phyloP scores from a whole-genome alignment of 495 filamentous ascomycete species.

The Penicillium mononematosum region DNA sequence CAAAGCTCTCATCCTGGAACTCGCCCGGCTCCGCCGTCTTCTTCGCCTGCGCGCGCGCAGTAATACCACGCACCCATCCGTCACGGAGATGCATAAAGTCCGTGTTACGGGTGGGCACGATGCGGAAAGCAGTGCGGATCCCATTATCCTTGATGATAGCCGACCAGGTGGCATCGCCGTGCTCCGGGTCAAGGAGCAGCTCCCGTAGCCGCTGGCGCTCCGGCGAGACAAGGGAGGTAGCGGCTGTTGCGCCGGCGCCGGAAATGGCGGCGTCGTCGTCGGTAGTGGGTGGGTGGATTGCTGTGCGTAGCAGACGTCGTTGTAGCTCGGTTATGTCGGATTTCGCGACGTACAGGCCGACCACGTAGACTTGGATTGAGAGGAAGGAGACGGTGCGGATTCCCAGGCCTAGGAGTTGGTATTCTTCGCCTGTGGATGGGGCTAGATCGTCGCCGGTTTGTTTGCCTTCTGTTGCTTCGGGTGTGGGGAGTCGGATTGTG shows the following conservation, averaged over 20 bases:
- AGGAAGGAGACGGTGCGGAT: slow-evolving; percentile 87
- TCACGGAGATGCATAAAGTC: slow-evolving; percentile 91
- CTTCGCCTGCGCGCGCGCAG: slow-evolving; percentile 58
- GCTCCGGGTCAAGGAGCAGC: slow-evolving; percentile 65
- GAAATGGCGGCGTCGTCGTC: slow-evolving; percentile 45
- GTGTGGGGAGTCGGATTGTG: slow-evolving; percentile 59
- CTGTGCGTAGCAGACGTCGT: slow-evolving; percentile 50
- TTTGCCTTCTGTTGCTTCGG: slow-evolving; percentile 37
- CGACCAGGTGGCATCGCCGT: slow-evolving; percentile 70
- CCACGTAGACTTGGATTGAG: slow-evolving; percentile 90
- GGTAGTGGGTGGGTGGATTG: slow-evolving; percentile 38
- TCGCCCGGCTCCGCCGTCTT: slow-evolving; percentile 34
- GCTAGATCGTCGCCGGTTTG: slow-evolving; percentile 39
- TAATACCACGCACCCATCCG: slow-evolving; percentile 83
- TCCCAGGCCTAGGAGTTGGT: slow-evolving; percentile 83
- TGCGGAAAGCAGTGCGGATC: slow-evolving; percentile 68
- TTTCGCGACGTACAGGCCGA: slow-evolving; percentile 84
- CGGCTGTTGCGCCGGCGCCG: slow-evolving; percentile 58
- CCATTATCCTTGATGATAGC: slow-evolving; percentile 61
- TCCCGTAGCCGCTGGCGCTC: slow-evolving; percentile 72
- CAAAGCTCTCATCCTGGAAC: slow-evolving; percentile 70
- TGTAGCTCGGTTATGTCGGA: slow-evolving; percentile 65
- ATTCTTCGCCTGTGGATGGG: slow-evolving; percentile 56
- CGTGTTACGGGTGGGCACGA: slow-evolving; percentile 83
- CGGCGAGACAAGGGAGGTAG: slow-evolving; percentile 73